Conservation (phyloP, 192 early-diverging fungal species). For the Podila minutissima region DNA sequence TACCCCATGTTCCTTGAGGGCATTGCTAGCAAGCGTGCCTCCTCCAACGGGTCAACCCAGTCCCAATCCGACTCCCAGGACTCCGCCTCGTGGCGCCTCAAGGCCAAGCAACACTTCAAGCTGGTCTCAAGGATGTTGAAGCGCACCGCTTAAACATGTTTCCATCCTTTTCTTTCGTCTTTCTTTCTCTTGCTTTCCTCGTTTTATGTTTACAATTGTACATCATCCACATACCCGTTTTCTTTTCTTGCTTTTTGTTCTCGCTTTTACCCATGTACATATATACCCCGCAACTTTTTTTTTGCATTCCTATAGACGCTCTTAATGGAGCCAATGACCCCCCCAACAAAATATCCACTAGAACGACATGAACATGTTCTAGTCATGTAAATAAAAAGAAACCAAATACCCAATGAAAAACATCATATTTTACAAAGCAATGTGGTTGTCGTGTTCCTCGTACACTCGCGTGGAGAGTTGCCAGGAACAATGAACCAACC, state of each 20-base stretch:
- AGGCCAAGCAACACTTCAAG: constrained; percentile 48
- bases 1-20: constrained; percentile 45
- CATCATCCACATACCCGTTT: constrained; percentile 5
- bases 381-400: constrained; percentile 5
- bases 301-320: neutral
- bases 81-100: constrained; percentile 28
- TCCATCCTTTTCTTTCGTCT: neutral
- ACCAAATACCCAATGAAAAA: neutral
- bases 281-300: neutral
- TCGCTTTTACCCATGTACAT: neutral
- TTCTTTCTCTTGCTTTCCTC: neutral
- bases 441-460: too few relatives aligned
- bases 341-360: neutral
- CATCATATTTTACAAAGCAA: neutral
- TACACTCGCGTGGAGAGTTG: too few relatives aligned
- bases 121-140: constrained; percentile 49
- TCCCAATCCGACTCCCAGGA: constrained; percentile 30
- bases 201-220: constrained; percentile 2
- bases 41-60: constrained; percentile 27
- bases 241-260: neutral
- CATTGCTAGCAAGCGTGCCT: constrained; percentile 41
- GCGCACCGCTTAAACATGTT: constrained; percentile 32
- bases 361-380: neutral
- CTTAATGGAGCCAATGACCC: neutral
- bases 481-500: too few relatives aligned